Conservation (phyloP, 495 filamentous ascomycete species). For the Articulospora tetracladia region DNA sequence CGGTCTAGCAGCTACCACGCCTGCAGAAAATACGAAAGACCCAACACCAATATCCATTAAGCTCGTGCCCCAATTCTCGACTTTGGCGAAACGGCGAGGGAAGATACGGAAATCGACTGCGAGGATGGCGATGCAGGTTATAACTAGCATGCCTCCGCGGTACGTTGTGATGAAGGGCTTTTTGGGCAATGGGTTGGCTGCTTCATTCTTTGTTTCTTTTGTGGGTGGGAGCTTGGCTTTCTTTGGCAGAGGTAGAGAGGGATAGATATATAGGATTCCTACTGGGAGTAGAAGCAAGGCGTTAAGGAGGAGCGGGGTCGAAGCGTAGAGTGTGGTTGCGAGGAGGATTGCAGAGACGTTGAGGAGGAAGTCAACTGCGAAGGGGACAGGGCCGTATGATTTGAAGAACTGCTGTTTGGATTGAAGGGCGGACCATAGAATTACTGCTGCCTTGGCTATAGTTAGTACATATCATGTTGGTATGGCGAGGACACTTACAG, state of each 20-base stretch:
- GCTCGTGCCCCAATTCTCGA: slow-evolving; percentile 96
- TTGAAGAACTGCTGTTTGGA: slow-evolving; percentile 82
- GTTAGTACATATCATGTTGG: slow-evolving; percentile 10
- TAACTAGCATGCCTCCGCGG: slow-evolving; percentile 85
- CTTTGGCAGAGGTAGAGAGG: slow-evolving; percentile 41
- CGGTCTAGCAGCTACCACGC: slow-evolving; percentile 86
- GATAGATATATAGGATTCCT: slow-evolving; percentile 15
- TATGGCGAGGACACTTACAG: slow-evolving; percentile 50
- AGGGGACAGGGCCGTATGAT: slow-evolving; percentile 61
- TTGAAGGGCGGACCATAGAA: slow-evolving; percentile 89
- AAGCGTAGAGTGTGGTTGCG: slow-evolving; percentile 82
- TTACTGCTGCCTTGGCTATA: slow-evolving; percentile 60
- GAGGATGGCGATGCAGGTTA: slow-evolving; percentile 90
- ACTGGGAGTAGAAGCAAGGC: slow-evolving; percentile 65
- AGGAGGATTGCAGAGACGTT: slow-evolving; percentile 80
- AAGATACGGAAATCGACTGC: slow-evolving; percentile 95
- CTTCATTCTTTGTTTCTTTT: slow-evolving; percentile 29
- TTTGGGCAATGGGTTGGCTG: slow-evolving; percentile 58
- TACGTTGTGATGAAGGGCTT: slow-evolving; percentile 93
- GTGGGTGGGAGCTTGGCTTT: slow-evolving; percentile 53
- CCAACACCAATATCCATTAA: slow-evolving; percentile 98
- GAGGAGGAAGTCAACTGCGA: slow-evolving; percentile 78
- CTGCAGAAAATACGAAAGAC: slow-evolving; percentile 93
- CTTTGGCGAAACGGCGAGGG: slow-evolving; percentile 92
- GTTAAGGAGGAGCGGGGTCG: slow-evolving; percentile 69